Evolutionary conservation across 1,284 basidiomycete genomes (phyloP).

Genomic region (Polyporus tsugae): DNA sequence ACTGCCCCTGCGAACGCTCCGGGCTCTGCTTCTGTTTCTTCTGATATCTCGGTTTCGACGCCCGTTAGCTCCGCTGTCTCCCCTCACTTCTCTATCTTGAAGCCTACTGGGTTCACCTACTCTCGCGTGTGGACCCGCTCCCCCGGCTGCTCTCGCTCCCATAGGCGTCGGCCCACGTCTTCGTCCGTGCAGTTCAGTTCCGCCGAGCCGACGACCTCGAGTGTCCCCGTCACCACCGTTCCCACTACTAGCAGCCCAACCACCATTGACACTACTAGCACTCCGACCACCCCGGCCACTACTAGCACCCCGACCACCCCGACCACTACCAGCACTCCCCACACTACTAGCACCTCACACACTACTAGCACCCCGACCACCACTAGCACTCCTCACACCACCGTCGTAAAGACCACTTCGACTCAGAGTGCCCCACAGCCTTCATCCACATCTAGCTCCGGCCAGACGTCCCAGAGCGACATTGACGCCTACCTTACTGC

Average conservation of each 20-base stretch:
- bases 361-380: constrained; percentile 28
- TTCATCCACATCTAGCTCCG: constrained; percentile 4
- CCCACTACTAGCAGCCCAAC: constrained; percentile 21
- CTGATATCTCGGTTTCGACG: constrained; percentile 5
- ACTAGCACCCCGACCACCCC: constrained; percentile 26
- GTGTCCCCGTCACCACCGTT: constrained; percentile 3
- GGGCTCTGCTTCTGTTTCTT: constrained; percentile 31
- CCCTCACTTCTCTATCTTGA: constrained; percentile 4
- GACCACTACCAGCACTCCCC: constrained; percentile 22
- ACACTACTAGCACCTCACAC: constrained; percentile 17
- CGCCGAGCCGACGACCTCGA: constrained; percentile 26
- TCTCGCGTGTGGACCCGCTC: constrained; percentile 6
- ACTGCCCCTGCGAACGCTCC: constrained; percentile 22
- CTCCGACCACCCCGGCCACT: constrained; percentile 17
- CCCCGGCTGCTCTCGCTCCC: constrained; percentile 2
- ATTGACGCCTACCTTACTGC: constrained; percentile 54
- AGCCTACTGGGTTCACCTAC: constrained; percentile 17
- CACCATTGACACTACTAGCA: constrained; percentile 14
- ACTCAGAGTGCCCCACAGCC: not conserved
- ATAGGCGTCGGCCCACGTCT: constrained; percentile 7
- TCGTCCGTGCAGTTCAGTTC: constrained; percentile 32
- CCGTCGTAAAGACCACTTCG: constrained; percentile 11
- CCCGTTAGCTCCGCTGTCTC: not conserved
- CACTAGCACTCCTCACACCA: constrained; percentile 22
- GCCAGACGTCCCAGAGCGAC: constrained; percentile 40